A percentile compares a stretch with the other conserved stretches of the same genome.
Conservation (phyloP, 2,329 filamentous ascomycete genomes). For the Anthostomella pinea region DNA sequence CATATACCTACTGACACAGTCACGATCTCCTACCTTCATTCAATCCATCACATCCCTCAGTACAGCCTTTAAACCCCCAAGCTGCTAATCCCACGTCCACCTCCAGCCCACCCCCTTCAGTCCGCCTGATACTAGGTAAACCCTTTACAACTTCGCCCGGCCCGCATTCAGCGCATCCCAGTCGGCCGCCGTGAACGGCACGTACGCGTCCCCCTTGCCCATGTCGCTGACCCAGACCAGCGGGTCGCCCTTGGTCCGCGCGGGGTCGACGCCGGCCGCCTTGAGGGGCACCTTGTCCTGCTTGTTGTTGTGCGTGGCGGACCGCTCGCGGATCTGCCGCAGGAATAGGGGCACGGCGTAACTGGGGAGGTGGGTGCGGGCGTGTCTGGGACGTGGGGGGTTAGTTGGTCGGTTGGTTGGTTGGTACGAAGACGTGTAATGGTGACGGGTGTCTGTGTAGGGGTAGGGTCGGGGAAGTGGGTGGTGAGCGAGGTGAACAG, state of each 20-base stretch:
- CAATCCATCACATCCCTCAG: too few relatives aligned
- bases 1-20: too few relatives aligned
- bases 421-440: neutral
- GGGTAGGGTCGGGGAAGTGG: neutral
- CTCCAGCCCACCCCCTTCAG: too few relatives aligned
- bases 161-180: conserved; percentile 52
- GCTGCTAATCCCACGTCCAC: too few relatives aligned
- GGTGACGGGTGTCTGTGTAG: neutral
- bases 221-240: conserved; percentile 57
- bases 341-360: conserved; percentile 77
- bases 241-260: conserved; percentile 41
- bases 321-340: conserved; percentile 55
- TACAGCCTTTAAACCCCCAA: too few relatives aligned
- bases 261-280: conserved; percentile 63
- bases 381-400: conserved; percentile 38
- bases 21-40: too few relatives aligned
- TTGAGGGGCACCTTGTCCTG: conserved; percentile 73
- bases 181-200: conserved; percentile 55
- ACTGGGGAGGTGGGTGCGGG: conserved; percentile 58
- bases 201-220: conserved; percentile 53
- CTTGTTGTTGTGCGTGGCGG: conserved; percentile 73
- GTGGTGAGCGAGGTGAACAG: neutral
- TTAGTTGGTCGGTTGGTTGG: neutral
- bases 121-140: too few relatives aligned
- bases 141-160: conserved; percentile 42